Conservation (phyloP, 805 yeast genomes). For the Cyberlindnera meyerae region DNA sequence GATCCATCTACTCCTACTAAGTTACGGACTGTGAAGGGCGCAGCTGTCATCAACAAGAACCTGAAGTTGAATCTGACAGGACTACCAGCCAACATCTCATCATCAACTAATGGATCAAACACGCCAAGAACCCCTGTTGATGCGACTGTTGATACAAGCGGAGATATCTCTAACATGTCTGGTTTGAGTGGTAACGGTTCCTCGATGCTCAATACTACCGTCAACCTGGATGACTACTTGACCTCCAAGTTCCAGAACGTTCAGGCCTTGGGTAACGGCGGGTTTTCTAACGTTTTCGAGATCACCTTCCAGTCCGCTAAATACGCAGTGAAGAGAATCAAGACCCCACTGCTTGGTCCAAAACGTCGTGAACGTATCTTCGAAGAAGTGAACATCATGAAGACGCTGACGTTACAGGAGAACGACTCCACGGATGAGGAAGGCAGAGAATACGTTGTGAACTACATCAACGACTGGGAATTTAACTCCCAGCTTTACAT, state of each 20-base stretch:
- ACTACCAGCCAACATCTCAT: constrained; percentile 12
- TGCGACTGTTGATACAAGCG: constrained; percentile 17
- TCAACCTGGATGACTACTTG: constrained; percentile 37
- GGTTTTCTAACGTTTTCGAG: constrained; percentile 83
- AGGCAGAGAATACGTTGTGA: constrained; percentile 74
- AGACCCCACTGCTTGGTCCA: constrained; percentile 53
- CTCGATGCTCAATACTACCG: constrained; percentile 21
- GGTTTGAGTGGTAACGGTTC: constrained; percentile 19
- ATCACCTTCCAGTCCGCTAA: constrained; percentile 61
- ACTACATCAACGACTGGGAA: constrained; percentile 84
- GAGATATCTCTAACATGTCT: constrained; percentile 20
- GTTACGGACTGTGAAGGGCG: constrained; percentile 19
- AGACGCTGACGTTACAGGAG: constrained; percentile 35
- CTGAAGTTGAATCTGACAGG: constrained; percentile 7
- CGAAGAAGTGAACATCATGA: constrained; percentile 74
- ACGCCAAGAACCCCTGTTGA: constrained; percentile 30
- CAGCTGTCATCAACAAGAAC: constrained; percentile 14
- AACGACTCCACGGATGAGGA: constrained; percentile 41
- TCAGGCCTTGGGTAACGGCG: constrained; percentile 73
- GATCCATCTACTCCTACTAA: constrained; percentile 44
- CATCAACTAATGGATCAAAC: constrained; percentile 20
- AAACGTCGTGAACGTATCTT: constrained; percentile 56
- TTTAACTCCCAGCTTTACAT: constrained; percentile 70
- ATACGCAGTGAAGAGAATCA: constrained; percentile 86
- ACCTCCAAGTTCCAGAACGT: constrained; percentile 55